These are phyloP conservation scores for Mrakiaceae sp. DNA, from an alignment of 1,284 basidiomycete genomes.

Conservation along the genomic window DNA sequence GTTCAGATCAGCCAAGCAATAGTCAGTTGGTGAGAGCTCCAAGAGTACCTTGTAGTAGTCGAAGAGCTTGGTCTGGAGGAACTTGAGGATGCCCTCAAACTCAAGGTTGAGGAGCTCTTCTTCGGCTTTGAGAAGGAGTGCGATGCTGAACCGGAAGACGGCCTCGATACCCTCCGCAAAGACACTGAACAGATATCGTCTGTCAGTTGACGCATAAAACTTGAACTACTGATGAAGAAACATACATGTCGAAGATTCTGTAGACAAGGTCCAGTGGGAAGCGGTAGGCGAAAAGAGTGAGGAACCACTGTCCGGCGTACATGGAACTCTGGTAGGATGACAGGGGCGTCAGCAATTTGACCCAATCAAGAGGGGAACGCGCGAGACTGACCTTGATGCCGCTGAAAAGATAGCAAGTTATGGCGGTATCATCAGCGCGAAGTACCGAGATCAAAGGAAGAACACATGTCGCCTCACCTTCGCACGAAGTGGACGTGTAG, in stretches of 20 bases:
- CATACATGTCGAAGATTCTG: constrained; percentile 56
- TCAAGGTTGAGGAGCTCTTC: constrained; percentile 61
- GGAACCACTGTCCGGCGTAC: constrained; percentile 94
- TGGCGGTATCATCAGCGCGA: too few relatives aligned
- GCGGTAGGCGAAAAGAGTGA: constrained; percentile 93
- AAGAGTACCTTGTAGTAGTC: constrained; percentile 58
- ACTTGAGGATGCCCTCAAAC: constrained; percentile 77
- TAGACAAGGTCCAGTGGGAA: constrained; percentile 91
- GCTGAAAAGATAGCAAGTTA: too few relatives aligned
- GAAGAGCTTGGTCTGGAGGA: constrained; percentile 68
- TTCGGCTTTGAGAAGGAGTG: constrained; percentile 79
- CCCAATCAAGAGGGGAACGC: too few relatives aligned
- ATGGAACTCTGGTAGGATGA: constrained; percentile 65
- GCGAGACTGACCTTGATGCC: too few relatives aligned
- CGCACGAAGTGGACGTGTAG: constrained; percentile 82
- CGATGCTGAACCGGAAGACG: constrained; percentile 87
- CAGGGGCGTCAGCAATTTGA: too few relatives aligned
- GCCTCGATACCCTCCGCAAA: constrained; percentile 95
- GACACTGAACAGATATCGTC: not conserved
- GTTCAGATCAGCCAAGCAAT: too few relatives aligned
- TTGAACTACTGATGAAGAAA: not conserved
- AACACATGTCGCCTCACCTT: constrained; percentile 51
- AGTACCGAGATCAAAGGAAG: too few relatives aligned
- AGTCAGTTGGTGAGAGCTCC: not conserved
- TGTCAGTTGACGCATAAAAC: not conserved